Percentiles rank a stretch among this genome's conserved stretches.
phyloP scores from a whole-genome alignment of 1,139 yeast genomes.

The Pneumocystis carinii region DNA sequence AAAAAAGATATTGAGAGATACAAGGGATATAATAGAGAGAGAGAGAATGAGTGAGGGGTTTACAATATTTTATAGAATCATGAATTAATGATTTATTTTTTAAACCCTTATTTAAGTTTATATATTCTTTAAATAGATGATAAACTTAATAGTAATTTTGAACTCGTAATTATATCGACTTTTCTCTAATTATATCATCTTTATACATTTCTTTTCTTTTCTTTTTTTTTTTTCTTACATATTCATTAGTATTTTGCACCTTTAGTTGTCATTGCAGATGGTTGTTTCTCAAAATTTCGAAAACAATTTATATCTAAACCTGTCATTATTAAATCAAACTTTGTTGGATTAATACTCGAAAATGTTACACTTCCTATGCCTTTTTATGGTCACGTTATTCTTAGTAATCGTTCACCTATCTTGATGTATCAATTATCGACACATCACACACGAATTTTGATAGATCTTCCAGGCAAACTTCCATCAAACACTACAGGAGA shows the following conservation, averaged over 20 bases:
- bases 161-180: background rate
- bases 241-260: conserved; percentile 36
- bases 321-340: conserved; percentile 52
- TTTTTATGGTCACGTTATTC: conserved; percentile 75
- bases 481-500: conserved; percentile 54
- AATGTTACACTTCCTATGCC: conserved; percentile 60
- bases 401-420: conserved; percentile 79
- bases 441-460: conserved; percentile 69
- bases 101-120: too few species aligned
- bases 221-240: background rate
- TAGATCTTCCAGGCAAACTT: conserved; percentile 70
- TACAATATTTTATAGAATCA: too few species aligned
- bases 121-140: too few species aligned
- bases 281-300: conserved; percentile 86
- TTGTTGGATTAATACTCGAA: conserved; percentile 64
- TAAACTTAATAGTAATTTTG: too few species aligned
- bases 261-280: conserved; percentile 74
- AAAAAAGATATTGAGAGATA: background rate
- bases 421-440: conserved; percentile 76
- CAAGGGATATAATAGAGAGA: too few species aligned
- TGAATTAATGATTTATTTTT: too few species aligned
- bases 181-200: background rate
- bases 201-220: background rate
- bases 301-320: conserved; percentile 54
- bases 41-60: too few species aligned